Evolutionary conservation across 129 eudicot genomes (phyloP), one percentile per base, ranked within the genome.

Genomic region (Centella asiatica): DNA sequence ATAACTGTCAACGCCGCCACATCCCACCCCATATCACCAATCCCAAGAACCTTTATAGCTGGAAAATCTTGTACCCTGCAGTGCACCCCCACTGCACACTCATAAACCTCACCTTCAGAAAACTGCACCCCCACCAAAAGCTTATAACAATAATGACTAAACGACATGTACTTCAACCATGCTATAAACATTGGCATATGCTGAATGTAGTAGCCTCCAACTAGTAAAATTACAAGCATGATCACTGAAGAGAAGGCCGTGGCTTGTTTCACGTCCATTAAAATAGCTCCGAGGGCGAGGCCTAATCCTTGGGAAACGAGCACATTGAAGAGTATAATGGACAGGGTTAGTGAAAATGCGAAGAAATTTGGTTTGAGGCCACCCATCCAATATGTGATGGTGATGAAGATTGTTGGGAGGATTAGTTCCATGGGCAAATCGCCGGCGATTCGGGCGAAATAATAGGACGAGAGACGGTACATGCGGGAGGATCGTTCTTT

Each of bases 301-400:
- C 97, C 97, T 23, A 90, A 82, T 27, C 97, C 94, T 75, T 90
- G 97, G 32, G 97, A 82, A 23, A 90, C 97, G n/a, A 90, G 83
- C 67, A 90, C 97, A 37, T 83, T 86, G 68, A 83, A 78, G 49
- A 90, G 95, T 58, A 90, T 59, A 66, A 86, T 80, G 37, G 76
- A 34, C 20, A 90, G 77, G 33, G 97, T 86, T 34, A 78, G 82
- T 17, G 72, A n/a, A 57, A 90, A 90, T 12, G 97, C 79, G 34
- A 64, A 7, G 10, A 80, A 68, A 40, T 89, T 81, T 39, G 95
- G 87, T 62, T 86, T 90, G 20, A 90, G 87, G 31, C 97, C 97
- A 11, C 95, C 85, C 97, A 90, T 90, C 89, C 93, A 90, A 51
- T 90, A 90, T 50, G 95, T 62, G 22, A 84, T 60, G 24, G 85